phyloP scores from a whole-genome alignment of 2,329 filamentous ascomycete genomes.

The Calonectria ilicicola region DNA sequence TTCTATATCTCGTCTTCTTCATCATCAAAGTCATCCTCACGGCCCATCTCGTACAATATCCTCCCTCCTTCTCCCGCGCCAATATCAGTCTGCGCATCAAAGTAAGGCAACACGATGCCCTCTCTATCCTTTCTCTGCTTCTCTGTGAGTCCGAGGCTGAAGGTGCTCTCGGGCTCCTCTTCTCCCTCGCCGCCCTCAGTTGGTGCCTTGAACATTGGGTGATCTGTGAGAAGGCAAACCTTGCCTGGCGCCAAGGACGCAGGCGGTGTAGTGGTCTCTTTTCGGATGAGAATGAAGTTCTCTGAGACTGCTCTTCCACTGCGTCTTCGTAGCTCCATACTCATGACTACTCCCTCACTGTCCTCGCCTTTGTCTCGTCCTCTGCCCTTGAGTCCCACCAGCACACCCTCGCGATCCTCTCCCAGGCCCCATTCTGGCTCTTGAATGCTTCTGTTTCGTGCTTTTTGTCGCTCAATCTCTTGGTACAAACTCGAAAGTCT shows the following conservation, averaged over 20 bases:
- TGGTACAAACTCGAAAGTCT: conserved; percentile 80
- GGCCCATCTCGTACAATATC: conserved; percentile 96
- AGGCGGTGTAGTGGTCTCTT: conserved; percentile 20
- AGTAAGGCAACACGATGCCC: conserved; percentile 92
- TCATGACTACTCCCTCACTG: conserved; percentile 72
- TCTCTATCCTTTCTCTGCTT: conserved; percentile 90
- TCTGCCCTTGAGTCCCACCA: conserved; percentile 72
- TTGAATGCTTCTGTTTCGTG: conserved; percentile 78
- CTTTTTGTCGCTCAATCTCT: conserved; percentile 78
- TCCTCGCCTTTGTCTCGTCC: conserved; percentile 56
- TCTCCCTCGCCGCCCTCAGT: conserved; percentile 54
- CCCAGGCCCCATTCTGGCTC: conserved; percentile 84
- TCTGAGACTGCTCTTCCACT: conserved; percentile 84
- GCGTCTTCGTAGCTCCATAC: conserved; percentile 88
- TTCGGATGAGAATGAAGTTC: conserved; percentile 64
- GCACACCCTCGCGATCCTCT: conserved; percentile 81
- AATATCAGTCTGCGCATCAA: conserved; percentile 89
- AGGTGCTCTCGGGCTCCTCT: conserved; percentile 78
- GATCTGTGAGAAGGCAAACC: conserved; percentile 78
- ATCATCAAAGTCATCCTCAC: conserved; percentile 96
- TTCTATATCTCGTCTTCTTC: conserved; percentile 87
- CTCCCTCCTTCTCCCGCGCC: conserved; percentile 87
- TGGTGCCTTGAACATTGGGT: conserved; percentile 73
- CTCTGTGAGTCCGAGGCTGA: conserved; percentile 88
- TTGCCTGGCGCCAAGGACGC: conserved; percentile 44